Conservation (phyloP, 2,329 filamentous ascomycete species). For the Ophiocordyceps camponoti-saundersi region DNA sequence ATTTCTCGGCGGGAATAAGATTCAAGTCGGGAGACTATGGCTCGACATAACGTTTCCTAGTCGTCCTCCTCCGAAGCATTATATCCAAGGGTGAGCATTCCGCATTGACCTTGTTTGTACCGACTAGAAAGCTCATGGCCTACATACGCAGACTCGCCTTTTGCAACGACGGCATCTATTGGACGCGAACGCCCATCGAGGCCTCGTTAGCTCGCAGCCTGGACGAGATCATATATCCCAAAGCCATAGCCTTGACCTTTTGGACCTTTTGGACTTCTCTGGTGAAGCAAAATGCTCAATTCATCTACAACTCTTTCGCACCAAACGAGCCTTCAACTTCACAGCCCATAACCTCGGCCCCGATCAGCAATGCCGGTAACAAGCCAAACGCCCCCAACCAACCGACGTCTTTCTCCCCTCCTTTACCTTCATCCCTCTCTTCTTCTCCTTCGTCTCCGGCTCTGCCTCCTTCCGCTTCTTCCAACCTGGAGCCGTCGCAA, state of each 20-base stretch:
- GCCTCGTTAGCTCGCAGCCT: conserved; percentile 25
- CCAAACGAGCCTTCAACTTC: not conserved
- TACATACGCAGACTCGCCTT: conserved; percentile 25
- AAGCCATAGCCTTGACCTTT: conserved; percentile 28
- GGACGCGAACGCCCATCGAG: conserved; percentile 30
- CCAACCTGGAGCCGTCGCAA: no score
- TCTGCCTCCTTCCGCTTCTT: no score
- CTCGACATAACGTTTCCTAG: conserved; percentile 44
- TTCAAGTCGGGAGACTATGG: conserved; percentile 31
- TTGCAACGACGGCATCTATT: conserved; percentile 28
- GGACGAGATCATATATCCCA: conserved; percentile 34
- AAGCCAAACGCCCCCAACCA: not conserved
- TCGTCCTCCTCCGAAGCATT: conserved; percentile 40
- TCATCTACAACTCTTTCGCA: conserved; percentile 17
- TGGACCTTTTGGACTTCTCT: conserved; percentile 35
- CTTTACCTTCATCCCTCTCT: not conserved
- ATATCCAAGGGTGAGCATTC: conserved; percentile 38
- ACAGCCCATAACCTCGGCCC: not conserved
- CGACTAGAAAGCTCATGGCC: not conserved
- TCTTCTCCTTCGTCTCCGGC: no score
- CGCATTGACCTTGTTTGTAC: not conserved
- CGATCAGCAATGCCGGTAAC: not conserved
- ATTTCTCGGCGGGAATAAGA: not conserved
- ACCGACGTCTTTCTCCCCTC: not conserved
- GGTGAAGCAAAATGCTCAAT: conserved; percentile 23